Evolutionary conservation across 2,329 filamentous ascomycete species (phyloP).

Genomic region (Colletotrichum tabaci): DNA sequence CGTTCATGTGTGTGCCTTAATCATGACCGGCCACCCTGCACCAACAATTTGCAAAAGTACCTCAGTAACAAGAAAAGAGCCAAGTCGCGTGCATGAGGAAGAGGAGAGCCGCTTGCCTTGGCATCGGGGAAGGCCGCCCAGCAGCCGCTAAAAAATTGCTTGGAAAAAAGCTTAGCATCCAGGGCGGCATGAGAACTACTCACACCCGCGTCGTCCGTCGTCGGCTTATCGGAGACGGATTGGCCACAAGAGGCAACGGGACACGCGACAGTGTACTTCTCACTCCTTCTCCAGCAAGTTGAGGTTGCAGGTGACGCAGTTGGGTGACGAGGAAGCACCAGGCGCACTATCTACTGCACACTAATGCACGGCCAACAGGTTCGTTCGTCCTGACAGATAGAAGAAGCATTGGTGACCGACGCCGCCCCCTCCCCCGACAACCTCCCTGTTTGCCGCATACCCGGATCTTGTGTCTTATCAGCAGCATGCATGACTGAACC

Average conservation of each 20-base stretch:
- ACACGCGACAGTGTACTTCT: not conserved
- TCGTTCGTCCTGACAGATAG: not conserved
- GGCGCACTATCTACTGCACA: too few species aligned
- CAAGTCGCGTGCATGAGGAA: not conserved
- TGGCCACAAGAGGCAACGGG: not conserved
- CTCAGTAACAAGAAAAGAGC: not conserved
- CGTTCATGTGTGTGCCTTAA: not conserved
- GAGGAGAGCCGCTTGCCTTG: not conserved
- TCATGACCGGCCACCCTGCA: not conserved
- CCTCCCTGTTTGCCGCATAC: constrained; percentile 10
- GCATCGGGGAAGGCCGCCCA: constrained; percentile 5
- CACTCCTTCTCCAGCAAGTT: not conserved
- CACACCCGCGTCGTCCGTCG: not conserved
- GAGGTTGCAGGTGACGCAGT: not conserved
- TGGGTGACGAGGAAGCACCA: too few species aligned
- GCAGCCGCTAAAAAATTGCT: constrained; percentile 2
- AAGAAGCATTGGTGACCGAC: too few species aligned
- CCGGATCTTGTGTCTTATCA: constrained; percentile 3
- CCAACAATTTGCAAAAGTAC: not conserved
- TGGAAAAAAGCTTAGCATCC: constrained; percentile 18
- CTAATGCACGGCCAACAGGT: not conserved
- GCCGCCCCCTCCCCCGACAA: not conserved
- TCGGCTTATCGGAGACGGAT: not conserved
- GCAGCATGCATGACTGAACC: not conserved
- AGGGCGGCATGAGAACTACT: not conserved